These are phyloP conservation scores for Arthrinium phaeospermum DNA, from an alignment of 2,329 filamentous ascomycete genomes.

Conservation along the genomic window DNA sequence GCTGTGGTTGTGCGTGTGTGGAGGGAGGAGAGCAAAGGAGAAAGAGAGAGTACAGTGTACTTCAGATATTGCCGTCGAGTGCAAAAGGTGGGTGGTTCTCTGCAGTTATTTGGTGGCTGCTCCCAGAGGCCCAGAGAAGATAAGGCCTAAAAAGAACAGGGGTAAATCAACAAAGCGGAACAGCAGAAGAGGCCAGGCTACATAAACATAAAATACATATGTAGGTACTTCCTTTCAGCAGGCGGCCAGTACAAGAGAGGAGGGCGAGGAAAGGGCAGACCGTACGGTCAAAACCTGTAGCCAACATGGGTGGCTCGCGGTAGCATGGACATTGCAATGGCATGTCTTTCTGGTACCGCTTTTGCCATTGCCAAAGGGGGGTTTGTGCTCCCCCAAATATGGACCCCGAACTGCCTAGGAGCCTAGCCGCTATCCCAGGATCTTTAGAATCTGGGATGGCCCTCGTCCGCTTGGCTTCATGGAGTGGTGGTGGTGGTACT, in stretches of 20 bases:
- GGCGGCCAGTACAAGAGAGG: neutral
- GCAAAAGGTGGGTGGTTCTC: slow-evolving; percentile 17
- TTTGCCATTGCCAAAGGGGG: slow-evolving; percentile 10
- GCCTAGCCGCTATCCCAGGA: slow-evolving; percentile 16
- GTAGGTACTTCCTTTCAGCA: neutral
- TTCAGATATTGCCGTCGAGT: slow-evolving; percentile 6
- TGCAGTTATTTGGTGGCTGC: slow-evolving; percentile 15
- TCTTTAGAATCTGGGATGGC: slow-evolving; percentile 16
- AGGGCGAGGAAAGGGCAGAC: neutral
- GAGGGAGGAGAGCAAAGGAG: slow-evolving; percentile 13
- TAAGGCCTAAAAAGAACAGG: slow-evolving; percentile 10
- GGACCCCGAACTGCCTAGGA: slow-evolving; percentile 5
- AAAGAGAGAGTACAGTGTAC: slow-evolving; percentile 4
- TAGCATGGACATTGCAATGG: slow-evolving; percentile 13
- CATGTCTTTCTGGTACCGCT: slow-evolving; percentile 18
- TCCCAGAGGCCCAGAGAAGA: slow-evolving; percentile 6
- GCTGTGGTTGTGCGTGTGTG: slow-evolving; percentile 2
- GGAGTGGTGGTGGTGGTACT: neutral
- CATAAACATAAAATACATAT: neutral
- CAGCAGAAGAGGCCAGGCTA: neutral
- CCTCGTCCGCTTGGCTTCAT: neutral
- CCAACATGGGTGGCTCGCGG: neutral
- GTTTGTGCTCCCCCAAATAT: slow-evolving; percentile 16
- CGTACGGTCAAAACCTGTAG: neutral
- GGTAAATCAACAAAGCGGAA: slow-evolving; percentile 4